These are phyloP conservation scores for Monosporozyma servazzii DNA, from an alignment of 805 yeast genomes.

Conservation along the genomic window DNA sequence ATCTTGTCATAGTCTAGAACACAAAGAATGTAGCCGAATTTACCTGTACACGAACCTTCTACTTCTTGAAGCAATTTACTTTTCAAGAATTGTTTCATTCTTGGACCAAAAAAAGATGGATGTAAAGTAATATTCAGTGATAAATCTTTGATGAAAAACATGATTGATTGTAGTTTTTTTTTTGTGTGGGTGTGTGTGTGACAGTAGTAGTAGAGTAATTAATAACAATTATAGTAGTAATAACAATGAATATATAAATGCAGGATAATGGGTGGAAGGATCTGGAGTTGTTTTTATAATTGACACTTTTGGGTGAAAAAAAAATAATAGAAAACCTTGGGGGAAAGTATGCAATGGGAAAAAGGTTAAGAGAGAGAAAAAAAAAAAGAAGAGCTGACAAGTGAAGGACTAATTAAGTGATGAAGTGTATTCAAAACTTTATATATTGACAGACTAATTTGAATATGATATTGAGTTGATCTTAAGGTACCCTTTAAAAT, in stretches of 20 bases:
- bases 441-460: not conserved
- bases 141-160: conserved; percentile 65
- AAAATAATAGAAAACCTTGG: not conserved
- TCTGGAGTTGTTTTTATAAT: not conserved
- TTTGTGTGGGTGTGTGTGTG: not conserved
- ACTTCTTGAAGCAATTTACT: conserved; percentile 89
- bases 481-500: not conserved
- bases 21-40: conserved; percentile 94
- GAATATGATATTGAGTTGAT: not conserved
- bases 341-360: not conserved
- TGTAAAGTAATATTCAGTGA: conserved; percentile 87
- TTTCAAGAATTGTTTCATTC: conserved; percentile 88
- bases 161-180: conserved; percentile 4
- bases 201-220: not conserved
- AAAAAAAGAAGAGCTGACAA: not conserved
- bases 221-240: not conserved
- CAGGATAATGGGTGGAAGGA: not conserved
- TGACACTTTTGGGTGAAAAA: not conserved
- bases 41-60: conserved; percentile 98
- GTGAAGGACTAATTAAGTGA: not conserved
- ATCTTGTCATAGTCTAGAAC: conserved; percentile 90
- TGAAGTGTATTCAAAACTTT: not conserved
- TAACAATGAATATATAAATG: conserved; percentile 1
- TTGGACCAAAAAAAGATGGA: conserved; percentile 96
- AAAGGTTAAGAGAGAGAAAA: not conserved